These are phyloP conservation scores for Stellera chamaejasme DNA, from an alignment of 345 rosid species.

Conservation along the genomic window DNA sequence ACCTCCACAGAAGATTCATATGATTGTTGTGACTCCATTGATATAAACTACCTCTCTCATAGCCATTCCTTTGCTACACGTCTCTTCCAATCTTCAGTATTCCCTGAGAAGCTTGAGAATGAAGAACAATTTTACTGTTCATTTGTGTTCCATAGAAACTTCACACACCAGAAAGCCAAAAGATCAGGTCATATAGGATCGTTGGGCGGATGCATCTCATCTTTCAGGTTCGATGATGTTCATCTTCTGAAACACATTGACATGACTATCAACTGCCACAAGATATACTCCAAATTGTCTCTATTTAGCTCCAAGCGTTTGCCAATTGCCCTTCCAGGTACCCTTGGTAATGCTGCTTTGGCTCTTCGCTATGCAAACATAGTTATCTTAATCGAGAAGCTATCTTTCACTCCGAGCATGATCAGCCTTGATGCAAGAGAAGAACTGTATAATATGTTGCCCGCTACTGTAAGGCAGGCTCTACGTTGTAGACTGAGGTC, in stretches of 20 bases:
- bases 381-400: constrained; percentile 43
- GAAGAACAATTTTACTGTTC: constrained; percentile 15
- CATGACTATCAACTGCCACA: constrained; percentile 17
- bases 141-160: constrained; percentile 14
- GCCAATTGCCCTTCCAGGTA: constrained; percentile 31
- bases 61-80: constrained; percentile 28
- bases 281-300: constrained; percentile 28
- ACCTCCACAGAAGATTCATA: constrained; percentile 12
- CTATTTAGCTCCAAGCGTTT: constrained; percentile 27
- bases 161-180: constrained; percentile 23
- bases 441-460: constrained; percentile 49
- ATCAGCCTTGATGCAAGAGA: constrained; percentile 38
- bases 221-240: constrained; percentile 24
- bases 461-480: constrained; percentile 27
- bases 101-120: constrained; percentile 26
- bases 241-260: constrained; percentile 14
- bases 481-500: constrained; percentile 36
- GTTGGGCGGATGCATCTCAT: constrained; percentile 36
- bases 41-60: constrained; percentile 17
- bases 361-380: constrained; percentile 53
- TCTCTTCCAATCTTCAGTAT: constrained; percentile 22
- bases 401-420: constrained; percentile 37
- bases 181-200: constrained; percentile 23
- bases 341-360: constrained; percentile 57
- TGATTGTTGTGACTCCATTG: constrained; percentile 4